Evolutionary conservation across 768 basidiomycete genomes (phyloP).

Genomic region (Amylocystis lapponica): DNA sequence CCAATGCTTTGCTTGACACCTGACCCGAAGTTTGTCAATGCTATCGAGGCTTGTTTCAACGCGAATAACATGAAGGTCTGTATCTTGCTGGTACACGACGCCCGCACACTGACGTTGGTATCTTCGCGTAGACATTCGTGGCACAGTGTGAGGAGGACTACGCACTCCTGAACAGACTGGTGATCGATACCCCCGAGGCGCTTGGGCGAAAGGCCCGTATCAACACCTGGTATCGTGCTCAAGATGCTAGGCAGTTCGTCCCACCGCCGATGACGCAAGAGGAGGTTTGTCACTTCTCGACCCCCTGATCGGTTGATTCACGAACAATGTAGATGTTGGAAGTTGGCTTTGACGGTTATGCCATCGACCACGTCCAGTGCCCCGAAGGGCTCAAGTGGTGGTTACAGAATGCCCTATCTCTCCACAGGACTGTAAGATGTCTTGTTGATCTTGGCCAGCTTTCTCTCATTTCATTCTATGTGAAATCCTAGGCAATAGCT

Average conservation of each 20-base stretch:
- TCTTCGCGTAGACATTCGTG: slow-evolving; percentile 65
- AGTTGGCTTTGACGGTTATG: slow-evolving; percentile 77
- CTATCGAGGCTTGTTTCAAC: slow-evolving; percentile 71
- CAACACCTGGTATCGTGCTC: slow-evolving; percentile 61
- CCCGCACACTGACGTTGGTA: no score
- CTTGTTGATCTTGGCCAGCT: neutral
- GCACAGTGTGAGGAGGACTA: slow-evolving; percentile 82
- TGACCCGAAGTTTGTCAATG: slow-evolving; percentile 52
- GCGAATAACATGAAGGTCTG: slow-evolving; percentile 57
- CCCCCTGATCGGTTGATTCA: neutral
- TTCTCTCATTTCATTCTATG: neutral
- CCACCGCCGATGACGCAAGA: slow-evolving; percentile 54
- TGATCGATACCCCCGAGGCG: slow-evolving; percentile 57
- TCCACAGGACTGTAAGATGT: slow-evolving; percentile 68
- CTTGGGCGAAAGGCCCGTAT: slow-evolving; percentile 50
- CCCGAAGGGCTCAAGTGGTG: slow-evolving; percentile 72
- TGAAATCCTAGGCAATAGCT: slow-evolving; percentile 49
- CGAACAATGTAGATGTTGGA: slow-evolving; percentile 40
- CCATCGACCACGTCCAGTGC: slow-evolving; percentile 73
- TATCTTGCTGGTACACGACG: neutral
- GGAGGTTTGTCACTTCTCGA: slow-evolving; percentile 41
- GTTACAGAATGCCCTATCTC: slow-evolving; percentile 51
- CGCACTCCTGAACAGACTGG: slow-evolving; percentile 54
- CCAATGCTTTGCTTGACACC: slow-evolving; percentile 66
- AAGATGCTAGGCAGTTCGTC: slow-evolving; percentile 27